These are phyloP conservation scores for Tricholoma flavovirens DNA, from an alignment of 768 basidiomycete species.

Conservation along the genomic window DNA sequence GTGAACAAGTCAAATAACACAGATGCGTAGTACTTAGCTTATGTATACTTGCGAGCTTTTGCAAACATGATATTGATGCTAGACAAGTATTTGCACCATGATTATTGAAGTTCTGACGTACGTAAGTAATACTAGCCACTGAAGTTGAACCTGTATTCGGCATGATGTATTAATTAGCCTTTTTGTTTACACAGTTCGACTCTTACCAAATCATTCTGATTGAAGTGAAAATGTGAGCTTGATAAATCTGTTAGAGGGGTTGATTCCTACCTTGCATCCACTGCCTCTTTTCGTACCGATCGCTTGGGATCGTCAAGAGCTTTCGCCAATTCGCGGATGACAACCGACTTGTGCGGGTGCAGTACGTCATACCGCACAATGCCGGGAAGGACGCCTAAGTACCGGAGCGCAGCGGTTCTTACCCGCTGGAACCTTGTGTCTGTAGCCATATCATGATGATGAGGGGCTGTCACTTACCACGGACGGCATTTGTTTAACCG, in stretches of 20 bases:
- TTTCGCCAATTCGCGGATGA: slow-evolving; percentile 69
- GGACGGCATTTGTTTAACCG: slow-evolving; percentile 44
- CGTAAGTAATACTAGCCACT: neutral
- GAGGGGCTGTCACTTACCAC: slow-evolving; percentile 35
- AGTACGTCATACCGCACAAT: slow-evolving; percentile 78
- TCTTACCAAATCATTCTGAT: slow-evolving; percentile 44
- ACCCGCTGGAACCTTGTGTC: slow-evolving; percentile 49
- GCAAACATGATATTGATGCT: no score
- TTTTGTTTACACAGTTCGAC: neutral
- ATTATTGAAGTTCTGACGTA: no score
- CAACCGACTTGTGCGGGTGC: slow-evolving; percentile 69
- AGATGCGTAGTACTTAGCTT: no score
- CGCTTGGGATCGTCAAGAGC: slow-evolving; percentile 88
- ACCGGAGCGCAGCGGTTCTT: slow-evolving; percentile 68
- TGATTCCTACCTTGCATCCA: slow-evolving; percentile 56
- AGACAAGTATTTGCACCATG: no score
- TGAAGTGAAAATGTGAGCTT: slow-evolving; percentile 3
- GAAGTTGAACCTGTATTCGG: neutral
- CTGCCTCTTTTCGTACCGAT: slow-evolving; percentile 80
- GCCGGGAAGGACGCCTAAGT: slow-evolving; percentile 66
- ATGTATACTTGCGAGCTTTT: no score
- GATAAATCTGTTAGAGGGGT: neutral
- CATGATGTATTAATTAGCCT: neutral
- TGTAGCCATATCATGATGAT: neutral
- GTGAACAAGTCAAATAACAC: no score